phyloP scores from a whole-genome alignment of 495 filamentous ascomycete genomes.

The Lasiosphaeria hispida region DNA sequence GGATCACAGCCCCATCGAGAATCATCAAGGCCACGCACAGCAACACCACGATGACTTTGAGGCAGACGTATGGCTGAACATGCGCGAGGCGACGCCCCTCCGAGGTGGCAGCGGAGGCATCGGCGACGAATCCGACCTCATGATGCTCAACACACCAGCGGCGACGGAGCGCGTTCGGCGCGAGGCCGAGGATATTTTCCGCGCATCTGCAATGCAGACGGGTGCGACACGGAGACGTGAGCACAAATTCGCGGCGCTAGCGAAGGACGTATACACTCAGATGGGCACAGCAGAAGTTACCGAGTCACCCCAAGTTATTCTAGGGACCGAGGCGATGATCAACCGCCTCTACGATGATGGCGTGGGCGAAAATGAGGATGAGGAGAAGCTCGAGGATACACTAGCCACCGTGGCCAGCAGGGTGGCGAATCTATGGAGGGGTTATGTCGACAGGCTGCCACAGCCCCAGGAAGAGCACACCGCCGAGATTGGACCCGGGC shows the following conservation, averaged over 20 bases:
- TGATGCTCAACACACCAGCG: conserved; percentile 46
- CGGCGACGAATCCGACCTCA: conserved; percentile 41
- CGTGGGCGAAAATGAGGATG: conserved; percentile 49
- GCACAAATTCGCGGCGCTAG: conserved; percentile 48
- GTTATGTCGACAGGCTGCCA: conserved; percentile 45
- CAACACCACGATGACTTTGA: conserved; percentile 14
- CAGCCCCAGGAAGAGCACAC: conserved; percentile 50
- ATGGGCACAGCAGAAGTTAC: conserved; percentile 41
- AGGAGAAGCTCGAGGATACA: conserved; percentile 52
- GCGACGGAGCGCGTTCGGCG: conserved; percentile 44
- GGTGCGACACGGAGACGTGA: conserved; percentile 31
- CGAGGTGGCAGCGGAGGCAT: conserved; percentile 10
- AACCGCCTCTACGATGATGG: conserved; percentile 56
- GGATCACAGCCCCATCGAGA: conserved; percentile 22
- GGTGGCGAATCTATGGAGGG: conserved; percentile 59
- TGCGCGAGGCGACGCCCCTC: conserved; percentile 16
- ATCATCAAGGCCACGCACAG: not conserved
- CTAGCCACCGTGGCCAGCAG: conserved; percentile 54
- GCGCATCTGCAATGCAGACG: conserved; percentile 41
- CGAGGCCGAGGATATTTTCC: conserved; percentile 46
- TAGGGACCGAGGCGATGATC: conserved; percentile 54
- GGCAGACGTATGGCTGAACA: conserved; percentile 34
- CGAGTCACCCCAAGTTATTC: conserved; percentile 54
- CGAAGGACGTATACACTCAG: conserved; percentile 49
- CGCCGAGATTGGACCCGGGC: conserved; percentile 62